Evolutionary conservation across 2,329 filamentous ascomycete genomes (phyloP).

Genomic region (Penicillium thymicola): DNA sequence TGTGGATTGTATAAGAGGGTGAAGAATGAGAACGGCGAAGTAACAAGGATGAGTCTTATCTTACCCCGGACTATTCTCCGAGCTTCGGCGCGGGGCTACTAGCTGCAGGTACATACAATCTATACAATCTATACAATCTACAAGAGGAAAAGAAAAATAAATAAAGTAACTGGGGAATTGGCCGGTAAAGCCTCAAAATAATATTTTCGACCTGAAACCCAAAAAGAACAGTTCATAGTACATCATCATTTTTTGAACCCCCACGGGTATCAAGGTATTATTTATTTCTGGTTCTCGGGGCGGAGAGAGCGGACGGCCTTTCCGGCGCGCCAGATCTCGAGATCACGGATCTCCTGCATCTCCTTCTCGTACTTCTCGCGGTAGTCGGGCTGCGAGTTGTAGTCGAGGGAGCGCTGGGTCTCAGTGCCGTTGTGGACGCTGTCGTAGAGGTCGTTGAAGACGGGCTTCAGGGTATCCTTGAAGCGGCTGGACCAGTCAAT

Average conservation of each 20-base stretch:
- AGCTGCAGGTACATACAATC: neutral
- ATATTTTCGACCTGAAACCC: conserved; percentile 15
- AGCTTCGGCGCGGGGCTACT: neutral
- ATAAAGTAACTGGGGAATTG: conserved; percentile 1
- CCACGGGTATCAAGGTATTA: conserved; percentile 28
- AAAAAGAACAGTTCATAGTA: conserved; percentile 33
- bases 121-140: neutral
- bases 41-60: neutral
- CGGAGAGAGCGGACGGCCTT: conserved; percentile 89
- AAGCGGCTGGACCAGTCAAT: conserved; percentile 98
- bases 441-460: conserved; percentile 97
- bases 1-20: neutral
- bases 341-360: conserved; percentile 95
- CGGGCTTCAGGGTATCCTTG: conserved; percentile 97
- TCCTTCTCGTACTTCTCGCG: conserved; percentile 95
- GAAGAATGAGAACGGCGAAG: neutral
- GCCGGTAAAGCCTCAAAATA: conserved; percentile 7
- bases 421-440: conserved; percentile 86
- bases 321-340: conserved; percentile 99
- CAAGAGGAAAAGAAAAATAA: neutral
- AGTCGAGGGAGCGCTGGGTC: conserved; percentile 94
- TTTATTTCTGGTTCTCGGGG: conserved; percentile 80
- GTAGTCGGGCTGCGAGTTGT: conserved; percentile 95
- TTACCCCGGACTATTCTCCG: conserved; percentile 12
- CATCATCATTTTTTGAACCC: conserved; percentile 36